phyloP scores from a whole-genome alignment of 805 yeast genomes.

The Monosporozyma solicola region DNA sequence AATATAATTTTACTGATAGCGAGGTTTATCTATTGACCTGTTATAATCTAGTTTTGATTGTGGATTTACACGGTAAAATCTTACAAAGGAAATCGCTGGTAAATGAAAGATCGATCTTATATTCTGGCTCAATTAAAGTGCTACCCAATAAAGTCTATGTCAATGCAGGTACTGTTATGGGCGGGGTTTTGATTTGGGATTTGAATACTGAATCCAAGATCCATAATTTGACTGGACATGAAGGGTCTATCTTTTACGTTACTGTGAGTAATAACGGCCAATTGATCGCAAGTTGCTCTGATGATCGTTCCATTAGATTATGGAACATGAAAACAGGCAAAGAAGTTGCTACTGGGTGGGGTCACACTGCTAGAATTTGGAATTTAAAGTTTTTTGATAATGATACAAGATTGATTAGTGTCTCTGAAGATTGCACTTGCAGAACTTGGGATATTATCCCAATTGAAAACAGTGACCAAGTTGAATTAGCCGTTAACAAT shows the following conservation, averaged over 20 bases:
- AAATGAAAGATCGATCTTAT: slow-evolving; percentile 71
- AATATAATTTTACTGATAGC: slow-evolving; percentile 35
- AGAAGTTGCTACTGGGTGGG: slow-evolving; percentile 80
- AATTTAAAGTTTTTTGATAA: slow-evolving; percentile 47
- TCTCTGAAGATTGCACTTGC: slow-evolving; percentile 81
- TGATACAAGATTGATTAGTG: slow-evolving; percentile 43
- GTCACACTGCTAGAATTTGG: slow-evolving; percentile 95
- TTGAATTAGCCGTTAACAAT: slow-evolving; percentile 21
- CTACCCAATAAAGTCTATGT: slow-evolving; percentile 38
- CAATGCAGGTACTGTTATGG: slow-evolving; percentile 91
- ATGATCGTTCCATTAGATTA: slow-evolving; percentile 79
- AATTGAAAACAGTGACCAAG: slow-evolving; percentile 6
- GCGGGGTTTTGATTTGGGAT: slow-evolving; percentile 79
- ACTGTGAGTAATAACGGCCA: slow-evolving; percentile 47
- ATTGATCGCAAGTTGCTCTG: slow-evolving; percentile 74
- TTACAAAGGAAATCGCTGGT: slow-evolving; percentile 32
- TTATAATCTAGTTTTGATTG: slow-evolving; percentile 50
- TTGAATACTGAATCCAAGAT: slow-evolving; percentile 35
- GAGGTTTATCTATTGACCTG: slow-evolving; percentile 58
- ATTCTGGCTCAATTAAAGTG: slow-evolving; percentile 69
- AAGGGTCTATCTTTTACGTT: slow-evolving; percentile 86
- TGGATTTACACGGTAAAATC: slow-evolving; percentile 19
- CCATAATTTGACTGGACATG: slow-evolving; percentile 63
- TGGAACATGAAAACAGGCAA: slow-evolving; percentile 56
- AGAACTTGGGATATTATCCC: slow-evolving; percentile 57